Conservation (phyloP, 2,329 filamentous ascomycete genomes). For the Xylariaceae sp. region DNA sequence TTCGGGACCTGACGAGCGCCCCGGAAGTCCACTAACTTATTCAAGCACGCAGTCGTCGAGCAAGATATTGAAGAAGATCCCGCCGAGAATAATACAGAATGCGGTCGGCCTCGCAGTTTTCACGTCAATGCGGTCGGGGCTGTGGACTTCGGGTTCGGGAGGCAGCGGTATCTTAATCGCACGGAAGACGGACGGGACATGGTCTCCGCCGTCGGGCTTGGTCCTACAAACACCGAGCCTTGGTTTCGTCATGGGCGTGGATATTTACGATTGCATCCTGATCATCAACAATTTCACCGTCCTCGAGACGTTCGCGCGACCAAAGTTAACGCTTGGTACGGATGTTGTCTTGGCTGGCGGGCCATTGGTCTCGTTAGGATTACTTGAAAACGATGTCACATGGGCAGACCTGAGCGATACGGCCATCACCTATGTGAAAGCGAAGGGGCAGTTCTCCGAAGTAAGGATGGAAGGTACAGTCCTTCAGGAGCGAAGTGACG, state of each 20-base stretch:
- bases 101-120: conserved; percentile 92
- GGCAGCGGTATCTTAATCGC: conserved; percentile 88
- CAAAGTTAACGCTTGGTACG: conserved; percentile 79
- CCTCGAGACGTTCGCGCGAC: conserved; percentile 80
- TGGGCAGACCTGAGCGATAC: conserved; percentile 61
- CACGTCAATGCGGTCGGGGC: conserved; percentile 90
- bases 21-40: conserved; percentile 38
- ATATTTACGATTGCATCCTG: conserved; percentile 94
- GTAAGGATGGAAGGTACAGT: conserved; percentile 63
- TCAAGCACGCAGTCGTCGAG: conserved; percentile 54
- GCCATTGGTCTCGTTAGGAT: conserved; percentile 66
- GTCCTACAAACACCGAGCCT: conserved; percentile 87
- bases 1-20: conserved; percentile 52
- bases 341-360: conserved; percentile 80
- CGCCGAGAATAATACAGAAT: conserved; percentile 81
- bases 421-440: conserved; percentile 64
- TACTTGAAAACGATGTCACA: conserved; percentile 56
- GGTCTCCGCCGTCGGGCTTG: conserved; percentile 91
- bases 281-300: conserved; percentile 89
- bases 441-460: conserved; percentile 60
- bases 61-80: conserved; percentile 79
- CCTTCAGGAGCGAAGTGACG: conserved; percentile 61
- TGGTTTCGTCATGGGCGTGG: conserved; percentile 88
- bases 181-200: conserved; percentile 82
- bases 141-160: conserved; percentile 90